A percentile compares a stretch with the other conserved stretches of the same genome.
Evolutionary conservation across 192 early-diverging fungal genomes (phyloP).

Genomic region (Chytriomyces sp.): DNA sequence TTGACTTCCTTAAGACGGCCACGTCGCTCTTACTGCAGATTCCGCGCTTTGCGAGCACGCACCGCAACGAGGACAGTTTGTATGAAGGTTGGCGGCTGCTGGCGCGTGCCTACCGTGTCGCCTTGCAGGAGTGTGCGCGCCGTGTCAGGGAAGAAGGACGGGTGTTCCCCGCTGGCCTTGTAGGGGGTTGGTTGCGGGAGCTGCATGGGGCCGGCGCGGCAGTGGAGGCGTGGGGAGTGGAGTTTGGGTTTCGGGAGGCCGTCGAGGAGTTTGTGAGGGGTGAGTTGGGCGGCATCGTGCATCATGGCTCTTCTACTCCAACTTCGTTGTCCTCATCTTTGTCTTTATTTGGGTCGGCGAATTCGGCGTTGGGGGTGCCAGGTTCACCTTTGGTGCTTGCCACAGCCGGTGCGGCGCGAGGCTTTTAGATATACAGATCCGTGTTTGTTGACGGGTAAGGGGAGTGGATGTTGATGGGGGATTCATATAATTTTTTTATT

Average conservation of each 20-base stretch:
- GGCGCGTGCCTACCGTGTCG: conserved; percentile 74
- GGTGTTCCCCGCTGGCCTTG: conserved; percentile 73
- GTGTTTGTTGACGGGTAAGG: too few relatives aligned
- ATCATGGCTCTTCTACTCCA: too few relatives aligned
- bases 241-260: conserved; percentile 27
- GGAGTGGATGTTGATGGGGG: too few relatives aligned
- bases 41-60: conserved; percentile 84
- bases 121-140: conserved; percentile 70
- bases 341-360: too few relatives aligned
- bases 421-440: too few relatives aligned
- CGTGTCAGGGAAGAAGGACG: conserved; percentile 74
- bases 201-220: conserved; percentile 43
- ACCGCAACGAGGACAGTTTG: conserved; percentile 67
- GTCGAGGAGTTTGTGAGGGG: conserved; percentile 26
- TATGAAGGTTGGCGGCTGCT: conserved; percentile 71
- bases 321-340: too few relatives aligned
- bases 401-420: too few relatives aligned
- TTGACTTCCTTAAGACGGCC: conserved; percentile 80
- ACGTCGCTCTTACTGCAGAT: conserved; percentile 57
- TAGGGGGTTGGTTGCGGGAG: conserved; percentile 83
- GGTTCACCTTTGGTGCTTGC: too few relatives aligned
- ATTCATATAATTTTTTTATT: too few relatives aligned
- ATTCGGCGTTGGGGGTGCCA: too few relatives aligned
- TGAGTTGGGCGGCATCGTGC: conserved; percentile 16
- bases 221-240: background rate